Evolutionary conservation across 78 protist species (phyloP).

Genomic region (Acrasis kona): DNA sequence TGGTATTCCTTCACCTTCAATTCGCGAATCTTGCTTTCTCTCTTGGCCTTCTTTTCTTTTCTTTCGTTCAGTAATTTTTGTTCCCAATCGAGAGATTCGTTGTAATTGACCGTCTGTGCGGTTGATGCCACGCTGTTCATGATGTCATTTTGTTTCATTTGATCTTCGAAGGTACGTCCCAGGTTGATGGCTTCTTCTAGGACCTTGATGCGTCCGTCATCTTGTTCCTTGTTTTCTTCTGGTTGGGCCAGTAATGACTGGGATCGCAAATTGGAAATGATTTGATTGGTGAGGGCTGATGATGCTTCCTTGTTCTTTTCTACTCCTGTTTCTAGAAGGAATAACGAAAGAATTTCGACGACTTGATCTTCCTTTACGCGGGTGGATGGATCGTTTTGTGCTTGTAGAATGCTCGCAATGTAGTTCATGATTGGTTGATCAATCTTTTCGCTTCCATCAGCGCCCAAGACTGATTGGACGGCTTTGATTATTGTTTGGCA

Average conservation of each 20-base stretch:
- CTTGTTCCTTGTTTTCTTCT: background rate
- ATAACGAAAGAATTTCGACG: background rate
- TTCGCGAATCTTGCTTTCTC: background rate
- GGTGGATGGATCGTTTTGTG: background rate
- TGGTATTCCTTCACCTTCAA: background rate
- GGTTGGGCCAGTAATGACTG: background rate
- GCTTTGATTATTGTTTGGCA: no score
- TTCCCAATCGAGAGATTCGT: background rate
- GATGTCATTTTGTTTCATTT: background rate
- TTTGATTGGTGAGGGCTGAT: background rate
- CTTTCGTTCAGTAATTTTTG: background rate
- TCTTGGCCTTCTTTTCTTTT: background rate
- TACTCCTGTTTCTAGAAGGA: background rate
- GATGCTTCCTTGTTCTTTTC: background rate
- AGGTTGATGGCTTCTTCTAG: background rate
- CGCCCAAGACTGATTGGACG: no score
- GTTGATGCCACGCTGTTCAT: background rate
- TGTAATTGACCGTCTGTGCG: background rate
- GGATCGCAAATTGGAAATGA: background rate
- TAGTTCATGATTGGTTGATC: background rate
- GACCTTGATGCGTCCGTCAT: no score
- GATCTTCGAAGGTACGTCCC: background rate
- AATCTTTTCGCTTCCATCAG: background rate
- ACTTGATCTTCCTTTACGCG: background rate
- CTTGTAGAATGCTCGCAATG: background rate